Conservation (phyloP, 805 yeast genomes). For the Hanseniaspora thailandica region DNA sequence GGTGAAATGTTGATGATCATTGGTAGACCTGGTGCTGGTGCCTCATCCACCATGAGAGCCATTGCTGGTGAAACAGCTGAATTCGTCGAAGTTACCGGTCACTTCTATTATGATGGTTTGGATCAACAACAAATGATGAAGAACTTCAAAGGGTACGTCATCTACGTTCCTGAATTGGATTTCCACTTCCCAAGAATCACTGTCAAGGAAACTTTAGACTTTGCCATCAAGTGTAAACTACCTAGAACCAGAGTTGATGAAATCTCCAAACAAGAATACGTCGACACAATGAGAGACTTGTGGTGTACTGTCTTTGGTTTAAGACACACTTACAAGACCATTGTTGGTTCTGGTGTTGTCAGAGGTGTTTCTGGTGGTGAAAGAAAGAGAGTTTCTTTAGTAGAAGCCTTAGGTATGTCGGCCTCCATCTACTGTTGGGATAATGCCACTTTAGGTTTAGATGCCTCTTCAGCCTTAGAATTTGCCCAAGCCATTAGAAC, state of each 20-base stretch:
- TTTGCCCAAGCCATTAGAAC: slow-evolving; percentile 49
- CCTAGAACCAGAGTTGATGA: slow-evolving; percentile 36
- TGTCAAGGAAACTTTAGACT: slow-evolving; percentile 39
- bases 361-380: slow-evolving; percentile 68
- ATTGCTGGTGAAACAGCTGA: slow-evolving; percentile 36
- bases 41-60: slow-evolving; percentile 43
- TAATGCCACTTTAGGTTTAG: slow-evolving; percentile 63
- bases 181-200: slow-evolving; percentile 42
- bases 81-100: slow-evolving; percentile 31
- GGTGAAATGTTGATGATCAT: slow-evolving; percentile 45
- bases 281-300: slow-evolving; percentile 30
- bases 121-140: slow-evolving; percentile 38
- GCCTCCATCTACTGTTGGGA: slow-evolving; percentile 53
- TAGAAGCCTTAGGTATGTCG: slow-evolving; percentile 46
- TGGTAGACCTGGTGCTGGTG: slow-evolving; percentile 56
- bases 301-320: slow-evolving; percentile 42
- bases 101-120: slow-evolving; percentile 40
- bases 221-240: slow-evolving; percentile 39
- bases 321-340: slow-evolving; percentile 48
- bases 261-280: slow-evolving; percentile 32
- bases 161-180: slow-evolving; percentile 44
- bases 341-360: slow-evolving; percentile 58
- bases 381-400: slow-evolving; percentile 59
- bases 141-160: slow-evolving; percentile 36
- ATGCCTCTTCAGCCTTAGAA: slow-evolving; percentile 59